Evolutionary conservation across 2,329 filamentous ascomycete genomes (phyloP), one percentile per base, ranked within the genome.

Genomic region (Coccinonectria pachysandricola): DNA sequence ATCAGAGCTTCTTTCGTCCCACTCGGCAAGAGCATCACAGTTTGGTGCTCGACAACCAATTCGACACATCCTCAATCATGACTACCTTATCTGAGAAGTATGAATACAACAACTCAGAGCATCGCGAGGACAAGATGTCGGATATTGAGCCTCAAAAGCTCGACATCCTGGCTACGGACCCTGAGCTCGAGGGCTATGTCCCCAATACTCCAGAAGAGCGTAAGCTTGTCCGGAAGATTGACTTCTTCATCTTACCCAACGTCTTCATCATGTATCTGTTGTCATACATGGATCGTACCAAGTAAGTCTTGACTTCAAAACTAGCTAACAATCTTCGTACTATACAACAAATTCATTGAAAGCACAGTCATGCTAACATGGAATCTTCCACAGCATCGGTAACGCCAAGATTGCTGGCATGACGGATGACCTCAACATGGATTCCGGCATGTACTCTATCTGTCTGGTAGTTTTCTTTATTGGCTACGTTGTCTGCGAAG

Each of bases 401-500:
- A 72, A 72, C 45, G 68, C 71, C 12, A 71, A 69, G 49, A 68
- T 73, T 31, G 55, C 53, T 23, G 55, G 55, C 13, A 52, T 60
- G 37, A 41, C 48, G 28, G 31, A 61, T 15, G 52, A 54, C 22
- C 48, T 56, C 6, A 28, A 64, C 13, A 67, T 82, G 57, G 65
- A 65, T 3, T 57, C 65, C 6, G 57, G 59, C 20, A 60, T 72
- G 46, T 82, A 79, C 51, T 79, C 78, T 43, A 58, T 70, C 12
- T 54, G 63, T 10, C 57, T 72, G 9, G 35, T 50, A 10, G 64
- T 83, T 37, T 83, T 83, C 57, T 83, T 82, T 56, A 61, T 82
- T 27, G 75, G 71, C 4, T 84, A 84, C 49, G 59, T 75, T 1
- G 48, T 79, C 15, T 78, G 75, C 40, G 75, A 80, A 43, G 62